Percentiles rank a stretch among this genome's conserved stretches.
phyloP scores from a whole-genome alignment of 106 monocot genomes.

The Narthecium ossifragum region DNA sequence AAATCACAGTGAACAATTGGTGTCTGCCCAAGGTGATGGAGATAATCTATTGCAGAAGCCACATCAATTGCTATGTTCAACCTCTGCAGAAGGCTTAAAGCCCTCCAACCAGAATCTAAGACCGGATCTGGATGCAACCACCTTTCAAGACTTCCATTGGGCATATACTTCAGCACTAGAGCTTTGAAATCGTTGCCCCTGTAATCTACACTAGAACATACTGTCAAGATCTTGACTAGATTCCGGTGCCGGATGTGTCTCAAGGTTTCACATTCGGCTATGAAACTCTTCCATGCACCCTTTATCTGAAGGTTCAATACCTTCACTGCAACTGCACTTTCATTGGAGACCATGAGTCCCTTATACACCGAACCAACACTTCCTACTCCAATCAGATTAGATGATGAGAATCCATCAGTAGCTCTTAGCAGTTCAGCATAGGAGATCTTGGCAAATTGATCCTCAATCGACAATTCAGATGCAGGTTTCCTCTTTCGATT shows the following conservation, averaged over 20 bases:
- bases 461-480: neutral
- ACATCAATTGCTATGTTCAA: slow-evolving; percentile 20
- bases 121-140: slow-evolving; percentile 4
- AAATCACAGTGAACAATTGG: slow-evolving; percentile 28
- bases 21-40: slow-evolving; percentile 11
- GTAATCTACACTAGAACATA: slow-evolving; percentile 18
- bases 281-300: slow-evolving; percentile 39
- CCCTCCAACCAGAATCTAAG: neutral
- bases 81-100: slow-evolving; percentile 1
- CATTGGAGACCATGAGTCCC: neutral
- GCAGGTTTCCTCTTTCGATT: neutral
- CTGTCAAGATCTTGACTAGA: slow-evolving; percentile 27
- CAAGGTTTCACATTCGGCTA: slow-evolving; percentile 34
- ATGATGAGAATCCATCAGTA: slow-evolving; percentile 24
- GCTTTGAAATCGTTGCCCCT: slow-evolving; percentile 18
- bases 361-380: slow-evolving; percentile 39
- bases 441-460: slow-evolving; percentile 16
- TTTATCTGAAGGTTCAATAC: slow-evolving; percentile 27
- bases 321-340: slow-evolving; percentile 22
- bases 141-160: slow-evolving; percentile 27
- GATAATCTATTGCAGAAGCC: slow-evolving; percentile 22
- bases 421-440: slow-evolving; percentile 22
- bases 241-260: slow-evolving; percentile 29
- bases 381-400: slow-evolving; percentile 27
- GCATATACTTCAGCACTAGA: slow-evolving; percentile 20